Conservation (phyloP, 2,329 filamentous ascomycete genomes). For the Ilyonectria sp. region DNA sequence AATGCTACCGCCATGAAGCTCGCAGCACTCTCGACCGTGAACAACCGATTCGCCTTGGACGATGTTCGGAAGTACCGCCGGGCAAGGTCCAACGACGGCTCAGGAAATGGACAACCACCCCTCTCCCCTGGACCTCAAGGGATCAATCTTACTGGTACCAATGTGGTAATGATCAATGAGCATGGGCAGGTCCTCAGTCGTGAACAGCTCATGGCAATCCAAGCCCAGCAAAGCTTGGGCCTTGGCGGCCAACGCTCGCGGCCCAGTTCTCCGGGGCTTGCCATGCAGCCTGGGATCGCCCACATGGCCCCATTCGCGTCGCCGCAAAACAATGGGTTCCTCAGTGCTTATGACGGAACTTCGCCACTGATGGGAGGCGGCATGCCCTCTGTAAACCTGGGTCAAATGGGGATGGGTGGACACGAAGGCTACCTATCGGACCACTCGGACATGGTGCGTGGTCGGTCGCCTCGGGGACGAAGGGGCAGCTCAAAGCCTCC, state of each 20-base stretch:
- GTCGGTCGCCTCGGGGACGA: slow-evolving; percentile 91
- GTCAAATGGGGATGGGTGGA: slow-evolving; percentile 77
- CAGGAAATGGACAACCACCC: slow-evolving; percentile 72
- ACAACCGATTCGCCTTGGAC: slow-evolving; percentile 96
- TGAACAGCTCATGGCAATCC: slow-evolving; percentile 87
- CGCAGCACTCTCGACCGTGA: slow-evolving; percentile 95
- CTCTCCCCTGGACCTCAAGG: slow-evolving; percentile 77
- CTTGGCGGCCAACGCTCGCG: slow-evolving; percentile 83
- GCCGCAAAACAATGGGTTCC: slow-evolving; percentile 94
- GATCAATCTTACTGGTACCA: slow-evolving; percentile 77
- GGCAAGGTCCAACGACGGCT: slow-evolving; percentile 88
- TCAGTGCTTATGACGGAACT: slow-evolving; percentile 86
- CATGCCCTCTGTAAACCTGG: slow-evolving; percentile 79
- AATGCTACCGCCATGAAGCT: slow-evolving; percentile 99
- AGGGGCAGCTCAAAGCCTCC: slow-evolving; percentile 97
- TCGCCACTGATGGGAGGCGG: slow-evolving; percentile 80
- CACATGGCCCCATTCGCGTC: slow-evolving; percentile 82
- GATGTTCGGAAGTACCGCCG: slow-evolving; percentile 97
- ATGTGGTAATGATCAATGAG: slow-evolving; percentile 95
- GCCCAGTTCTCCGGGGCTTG: slow-evolving; percentile 89
- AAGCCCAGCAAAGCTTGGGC: slow-evolving; percentile 76
- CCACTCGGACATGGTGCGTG: slow-evolving; percentile 91
- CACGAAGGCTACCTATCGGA: slow-evolving; percentile 94
- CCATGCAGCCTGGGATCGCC: slow-evolving; percentile 79
- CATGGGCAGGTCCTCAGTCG: slow-evolving; percentile 88